Evolutionary conservation across 2,329 filamentous ascomycete species (phyloP), one percentile per base, ranked within the genome.

Genomic region (Aspergillus tanneri): DNA sequence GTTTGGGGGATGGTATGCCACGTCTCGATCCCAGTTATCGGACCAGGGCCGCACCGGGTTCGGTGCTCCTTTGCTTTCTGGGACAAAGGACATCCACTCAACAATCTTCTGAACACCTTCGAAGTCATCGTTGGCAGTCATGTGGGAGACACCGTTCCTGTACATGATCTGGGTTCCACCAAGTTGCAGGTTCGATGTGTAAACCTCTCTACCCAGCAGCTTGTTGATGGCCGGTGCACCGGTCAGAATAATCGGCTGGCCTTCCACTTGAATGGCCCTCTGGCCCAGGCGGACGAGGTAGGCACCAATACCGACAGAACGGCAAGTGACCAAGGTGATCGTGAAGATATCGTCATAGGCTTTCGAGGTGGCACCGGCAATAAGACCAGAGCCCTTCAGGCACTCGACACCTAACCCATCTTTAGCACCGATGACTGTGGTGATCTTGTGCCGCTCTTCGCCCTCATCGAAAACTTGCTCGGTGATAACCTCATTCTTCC

Each of bases 101-200:
- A 97, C 90, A 67, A 99, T 97, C 81, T 95, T 95, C 64, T 88
- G 90, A 18, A 99, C 88, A 82, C 93, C 93, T 65, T 92, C 91
- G 63, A 99, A 97, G 76, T 99, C 93, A 66, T 99, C 92, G 61
- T 87, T 88, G 64, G 93, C 93, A 59, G 92, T 96, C 88, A 97
- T 92, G 78, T 99, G 93, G 18, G 93, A 97, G 34, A 99, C 93
- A 83, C 93, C 93, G 71, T 99, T 99, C 77, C 89, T 91, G 84
- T 99, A 97, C 93, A 99, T 99, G 81, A 99, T 99, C 75, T 99
- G 93, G n/a, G 93, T 99, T 62, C 93, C 93, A 84, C 93, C 93
- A 57, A 99, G 89, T 79, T 99, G 93, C 67, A 99, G 76, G 81
- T 99, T 99, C 52, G 93, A 97, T 19, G 93, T 96, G 78, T 99